A percentile compares a stretch with the other conserved stretches of the same genome.
These are phyloP conservation scores for Citeromyces matritensis DNA, from an alignment of 805 yeast genomes.

Conservation along the genomic window DNA sequence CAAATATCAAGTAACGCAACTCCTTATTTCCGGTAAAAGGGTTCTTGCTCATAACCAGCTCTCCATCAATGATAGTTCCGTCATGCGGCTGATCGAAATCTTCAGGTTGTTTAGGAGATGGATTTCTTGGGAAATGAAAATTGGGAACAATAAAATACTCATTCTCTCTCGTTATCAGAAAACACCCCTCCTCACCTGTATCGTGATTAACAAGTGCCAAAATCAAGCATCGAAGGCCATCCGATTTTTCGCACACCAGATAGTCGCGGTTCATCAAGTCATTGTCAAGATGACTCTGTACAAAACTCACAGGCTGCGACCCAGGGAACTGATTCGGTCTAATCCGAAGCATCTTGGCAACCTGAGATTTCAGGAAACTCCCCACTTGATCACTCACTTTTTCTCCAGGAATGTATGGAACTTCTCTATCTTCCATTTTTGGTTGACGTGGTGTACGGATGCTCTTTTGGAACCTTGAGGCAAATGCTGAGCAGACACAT, in stretches of 20 bases:
- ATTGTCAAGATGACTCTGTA: slow-evolving; percentile 51
- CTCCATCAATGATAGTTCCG: slow-evolving; percentile 91
- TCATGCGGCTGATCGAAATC: slow-evolving; percentile 52
- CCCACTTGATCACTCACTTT: slow-evolving; percentile 61
- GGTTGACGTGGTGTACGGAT: too few relatives aligned
- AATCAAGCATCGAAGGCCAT: slow-evolving; percentile 79
- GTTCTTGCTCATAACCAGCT: slow-evolving; percentile 59
- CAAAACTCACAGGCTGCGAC: slow-evolving; percentile 89
- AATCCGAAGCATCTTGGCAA: slow-evolving; percentile 45
- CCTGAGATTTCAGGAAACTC: slow-evolving; percentile 49
- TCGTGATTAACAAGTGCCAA: slow-evolving; percentile 44
- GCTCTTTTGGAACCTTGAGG: too few relatives aligned
- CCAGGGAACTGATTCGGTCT: slow-evolving; percentile 63
- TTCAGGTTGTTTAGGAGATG: slow-evolving; percentile 28
- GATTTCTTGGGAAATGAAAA: slow-evolving; percentile 61
- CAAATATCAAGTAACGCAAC: slow-evolving; percentile 76
- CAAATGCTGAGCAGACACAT: too few relatives aligned
- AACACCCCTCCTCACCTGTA: slow-evolving; percentile 75
- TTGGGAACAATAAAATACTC: slow-evolving; percentile 73
- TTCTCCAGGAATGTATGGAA: slow-evolving; percentile 82
- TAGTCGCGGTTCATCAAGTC: slow-evolving; percentile 61
- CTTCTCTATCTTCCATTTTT: slow-evolving; percentile 22
- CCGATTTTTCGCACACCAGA: slow-evolving; percentile 91
- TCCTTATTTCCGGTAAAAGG: slow-evolving; percentile 43
- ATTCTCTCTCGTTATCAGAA: slow-evolving; percentile 77